Evolutionary conservation across 805 yeast species (phyloP).

Genomic region (Kluyveromyces siamensis): DNA sequence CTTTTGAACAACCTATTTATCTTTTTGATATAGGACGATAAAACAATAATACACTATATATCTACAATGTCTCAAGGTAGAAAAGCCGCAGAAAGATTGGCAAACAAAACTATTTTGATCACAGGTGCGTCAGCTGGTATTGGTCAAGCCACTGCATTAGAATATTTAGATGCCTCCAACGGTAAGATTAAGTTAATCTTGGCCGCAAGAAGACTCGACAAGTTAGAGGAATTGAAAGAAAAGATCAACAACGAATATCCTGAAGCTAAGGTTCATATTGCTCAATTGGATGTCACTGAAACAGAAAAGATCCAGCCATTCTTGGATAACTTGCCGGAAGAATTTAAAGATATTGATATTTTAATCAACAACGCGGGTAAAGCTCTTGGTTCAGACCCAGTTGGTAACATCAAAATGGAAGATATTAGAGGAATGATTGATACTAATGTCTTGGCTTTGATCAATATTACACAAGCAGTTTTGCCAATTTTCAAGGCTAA

Average conservation of each 20-base stretch:
- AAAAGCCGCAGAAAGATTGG: slow-evolving; percentile 70
- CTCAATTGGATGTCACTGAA: slow-evolving; percentile 49
- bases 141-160: slow-evolving; percentile 85
- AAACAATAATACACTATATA: too few relatives aligned
- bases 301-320: slow-evolving; percentile 43
- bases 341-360: slow-evolving; percentile 56
- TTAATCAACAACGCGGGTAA: slow-evolving; percentile 68
- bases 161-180: slow-evolving; percentile 66
- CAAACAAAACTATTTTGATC: slow-evolving; percentile 69
- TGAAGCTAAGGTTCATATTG: slow-evolving; percentile 35
- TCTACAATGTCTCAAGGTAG: slow-evolving; percentile 53
- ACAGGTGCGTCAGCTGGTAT: slow-evolving; percentile 98
- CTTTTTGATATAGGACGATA: too few relatives aligned
- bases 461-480: slow-evolving; percentile 73
- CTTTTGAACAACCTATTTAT: too few relatives aligned
- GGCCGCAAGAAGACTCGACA: slow-evolving; percentile 69
- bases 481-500: slow-evolving; percentile 62
- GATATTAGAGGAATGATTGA: slow-evolving; percentile 72
- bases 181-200: slow-evolving; percentile 65
- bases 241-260: slow-evolving; percentile 42
- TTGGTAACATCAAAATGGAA: slow-evolving; percentile 54
- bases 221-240: slow-evolving; percentile 40
- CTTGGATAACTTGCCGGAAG: slow-evolving; percentile 45
- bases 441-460: slow-evolving; percentile 83
- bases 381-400: slow-evolving; percentile 71